Evolutionary conservation across 176 grass and related monocot genomes (phyloP).

Genomic region (Oryza nivara): DNA sequence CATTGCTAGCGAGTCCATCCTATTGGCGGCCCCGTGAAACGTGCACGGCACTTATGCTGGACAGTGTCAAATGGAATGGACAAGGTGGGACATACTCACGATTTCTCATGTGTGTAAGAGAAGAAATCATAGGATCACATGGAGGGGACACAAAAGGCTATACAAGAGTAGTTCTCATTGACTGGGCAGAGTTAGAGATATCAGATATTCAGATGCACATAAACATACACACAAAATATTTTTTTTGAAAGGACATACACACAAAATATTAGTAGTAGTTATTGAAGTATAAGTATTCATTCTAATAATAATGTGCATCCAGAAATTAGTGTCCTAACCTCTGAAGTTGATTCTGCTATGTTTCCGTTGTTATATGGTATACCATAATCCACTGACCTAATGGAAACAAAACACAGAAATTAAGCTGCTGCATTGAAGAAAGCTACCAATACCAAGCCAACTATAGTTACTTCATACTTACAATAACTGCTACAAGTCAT

Average conservation of each 20-base stretch:
- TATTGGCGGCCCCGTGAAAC: conserved; percentile 6
- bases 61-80: conserved; percentile 32
- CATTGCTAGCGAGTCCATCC: background rate
- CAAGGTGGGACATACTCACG: conserved; percentile 2
- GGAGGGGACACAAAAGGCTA: background rate
- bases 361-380: background rate
- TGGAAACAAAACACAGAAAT: conserved; percentile 19
- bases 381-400: conserved; percentile 26
- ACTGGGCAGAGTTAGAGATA: conserved; percentile 3
- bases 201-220: background rate
- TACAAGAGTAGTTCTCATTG: background rate
- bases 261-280: no score
- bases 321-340: conserved; percentile 11
- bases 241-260: no score
- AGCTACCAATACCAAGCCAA: background rate
- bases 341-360: conserved; percentile 16
- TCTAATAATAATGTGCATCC: background rate
- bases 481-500: background rate
- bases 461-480: conserved; percentile 15
- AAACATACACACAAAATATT: background rate
- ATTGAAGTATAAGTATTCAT: no score
- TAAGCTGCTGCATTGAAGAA: conserved; percentile 17
- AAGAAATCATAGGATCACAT: conserved; percentile 41
- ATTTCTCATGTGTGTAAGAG: conserved; percentile 1
- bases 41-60: conserved; percentile 21